phyloP scores from a whole-genome alignment of 164 flowering plant genomes.

The Warburgia ugandensis region DNA sequence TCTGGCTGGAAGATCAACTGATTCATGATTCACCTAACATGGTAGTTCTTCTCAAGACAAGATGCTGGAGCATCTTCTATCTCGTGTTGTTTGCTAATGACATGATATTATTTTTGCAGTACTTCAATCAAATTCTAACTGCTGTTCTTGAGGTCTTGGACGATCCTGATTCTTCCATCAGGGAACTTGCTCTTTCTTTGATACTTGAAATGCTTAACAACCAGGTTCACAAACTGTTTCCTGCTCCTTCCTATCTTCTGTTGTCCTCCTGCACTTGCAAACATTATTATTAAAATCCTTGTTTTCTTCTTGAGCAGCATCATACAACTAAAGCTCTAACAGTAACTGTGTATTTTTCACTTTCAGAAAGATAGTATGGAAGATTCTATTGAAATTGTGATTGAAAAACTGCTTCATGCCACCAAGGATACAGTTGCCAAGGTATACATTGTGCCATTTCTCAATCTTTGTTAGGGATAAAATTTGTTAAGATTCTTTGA shows the following conservation, averaged over 20 bases:
- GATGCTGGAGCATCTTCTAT: too few species aligned
- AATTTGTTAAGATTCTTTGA: not conserved
- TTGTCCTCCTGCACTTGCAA: too few species aligned
- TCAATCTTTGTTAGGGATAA: not conserved
- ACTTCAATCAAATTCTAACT: slow-evolving; percentile 93
- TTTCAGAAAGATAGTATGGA: slow-evolving; percentile 84
- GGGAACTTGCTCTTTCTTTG: slow-evolving; percentile 75
- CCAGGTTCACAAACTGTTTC: too few species aligned
- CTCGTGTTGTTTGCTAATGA: not conserved
- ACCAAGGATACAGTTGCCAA: slow-evolving; percentile 65
- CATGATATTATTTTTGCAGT: slow-evolving; percentile 43
- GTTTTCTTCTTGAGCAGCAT: too few species aligned
- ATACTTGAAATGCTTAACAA: slow-evolving; percentile 82
- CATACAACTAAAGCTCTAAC: too few species aligned
- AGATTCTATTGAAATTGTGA: slow-evolving; percentile 87
- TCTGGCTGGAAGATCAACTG: too few species aligned
- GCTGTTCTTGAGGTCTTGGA: slow-evolving; percentile 86
- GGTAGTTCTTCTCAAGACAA: not conserved
- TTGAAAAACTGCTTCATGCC: slow-evolving; percentile 90
- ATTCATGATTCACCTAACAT: not conserved
- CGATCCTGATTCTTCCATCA: slow-evolving; percentile 67
- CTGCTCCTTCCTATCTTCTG: too few species aligned
- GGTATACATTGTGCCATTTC: slow-evolving; percentile 28
- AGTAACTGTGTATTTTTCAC: too few species aligned
- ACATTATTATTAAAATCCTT: too few species aligned